Evolutionary conservation across 768 basidiomycete species (phyloP), one percentile per base, ranked within the genome.

Genomic region (Paxillus involutus): DNA sequence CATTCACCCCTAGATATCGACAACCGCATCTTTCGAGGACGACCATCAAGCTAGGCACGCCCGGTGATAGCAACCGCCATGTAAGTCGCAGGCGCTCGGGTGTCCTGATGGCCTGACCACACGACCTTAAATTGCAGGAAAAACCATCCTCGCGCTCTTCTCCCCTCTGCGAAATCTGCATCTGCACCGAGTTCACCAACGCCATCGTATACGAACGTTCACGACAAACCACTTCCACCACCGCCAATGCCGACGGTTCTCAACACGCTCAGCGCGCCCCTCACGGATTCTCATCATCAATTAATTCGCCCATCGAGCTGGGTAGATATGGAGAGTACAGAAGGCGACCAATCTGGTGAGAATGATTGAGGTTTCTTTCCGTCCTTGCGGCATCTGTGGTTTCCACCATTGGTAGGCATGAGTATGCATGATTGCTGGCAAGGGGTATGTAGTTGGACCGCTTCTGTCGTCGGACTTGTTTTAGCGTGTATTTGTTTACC

Each of bases 181-280:
- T 70, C 66, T 30, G 66, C 70, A 1, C 68, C 68, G 24, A 60
- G 39, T 9, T 70, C 67, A 1, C 66, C 66, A 13, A 58, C 48
- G 0, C 33, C 58, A 0, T 44, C 49, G 24, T 63, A 56, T 33
- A 37, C 64, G 12, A 11, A 52, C 54, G 49, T 36, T 1, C 50
- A 61, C 58, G 72, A 76, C 61, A 77, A 77, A 51, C 72, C 74
- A 1, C 68, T 78, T n/a, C 77, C 76, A 8, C 66, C 70, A 14
- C 70, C 76, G 19, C 70, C 71, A 26, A 67, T 75, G 68, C 72
- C 69, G 14, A 46, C 61, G 5, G 21, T 47, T 2, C 51, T 59
- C 53, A 61, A 64, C 30, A 56, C 51, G 32, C 59, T 64, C 62
- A 57, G 64, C 52, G 52, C 58, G 17, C 60, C 58, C 49, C 63